Conservation (phyloP, 495 filamentous ascomycete species). For the Hyaloscypha hepaticicola region DNA sequence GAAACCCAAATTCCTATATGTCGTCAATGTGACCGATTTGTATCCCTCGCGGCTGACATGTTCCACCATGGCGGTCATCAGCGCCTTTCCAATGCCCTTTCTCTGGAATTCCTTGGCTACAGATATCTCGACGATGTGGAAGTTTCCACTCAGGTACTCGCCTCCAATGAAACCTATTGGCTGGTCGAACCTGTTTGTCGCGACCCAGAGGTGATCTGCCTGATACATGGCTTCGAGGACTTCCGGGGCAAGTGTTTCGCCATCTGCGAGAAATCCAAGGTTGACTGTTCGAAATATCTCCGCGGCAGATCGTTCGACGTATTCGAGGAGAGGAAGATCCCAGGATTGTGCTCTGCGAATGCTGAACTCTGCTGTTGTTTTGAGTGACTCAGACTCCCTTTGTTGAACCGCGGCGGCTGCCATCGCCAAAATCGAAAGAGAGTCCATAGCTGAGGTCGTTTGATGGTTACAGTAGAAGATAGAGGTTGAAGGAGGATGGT, state of each 20-base stretch:
- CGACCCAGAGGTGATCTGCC: slow-evolving; percentile 28
- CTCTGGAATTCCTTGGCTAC: slow-evolving; percentile 29
- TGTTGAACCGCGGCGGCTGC: slow-evolving; percentile 27
- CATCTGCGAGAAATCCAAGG: slow-evolving; percentile 23
- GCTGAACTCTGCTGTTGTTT: slow-evolving; percentile 14
- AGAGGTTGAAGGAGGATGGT: not conserved
- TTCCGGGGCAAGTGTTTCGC: slow-evolving; percentile 19
- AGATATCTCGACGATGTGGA: slow-evolving; percentile 29
- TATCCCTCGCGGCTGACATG: slow-evolving; percentile 23
- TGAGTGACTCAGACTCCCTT: slow-evolving; percentile 14
- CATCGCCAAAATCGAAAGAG: slow-evolving; percentile 28
- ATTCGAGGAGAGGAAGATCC: slow-evolving; percentile 29
- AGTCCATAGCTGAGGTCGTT: slow-evolving; percentile 21
- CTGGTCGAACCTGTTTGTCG: slow-evolving; percentile 25
- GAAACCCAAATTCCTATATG: slow-evolving; percentile 27
- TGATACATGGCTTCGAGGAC: slow-evolving; percentile 16
- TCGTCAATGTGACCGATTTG: slow-evolving; percentile 27
- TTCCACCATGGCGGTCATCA: slow-evolving; percentile 27
- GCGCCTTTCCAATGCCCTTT: slow-evolving; percentile 26
- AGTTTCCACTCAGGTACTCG: slow-evolving; percentile 26
- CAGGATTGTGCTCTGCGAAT: slow-evolving; percentile 25
- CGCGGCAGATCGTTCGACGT: slow-evolving; percentile 31
- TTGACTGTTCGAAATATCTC: slow-evolving; percentile 27
- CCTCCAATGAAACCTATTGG: slow-evolving; percentile 30
- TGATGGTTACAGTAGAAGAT: not conserved